Evolutionary conservation across 1,284 basidiomycete species (phyloP), one percentile per base, ranked within the genome.

Genomic region (Sporisorium exsertum): DNA sequence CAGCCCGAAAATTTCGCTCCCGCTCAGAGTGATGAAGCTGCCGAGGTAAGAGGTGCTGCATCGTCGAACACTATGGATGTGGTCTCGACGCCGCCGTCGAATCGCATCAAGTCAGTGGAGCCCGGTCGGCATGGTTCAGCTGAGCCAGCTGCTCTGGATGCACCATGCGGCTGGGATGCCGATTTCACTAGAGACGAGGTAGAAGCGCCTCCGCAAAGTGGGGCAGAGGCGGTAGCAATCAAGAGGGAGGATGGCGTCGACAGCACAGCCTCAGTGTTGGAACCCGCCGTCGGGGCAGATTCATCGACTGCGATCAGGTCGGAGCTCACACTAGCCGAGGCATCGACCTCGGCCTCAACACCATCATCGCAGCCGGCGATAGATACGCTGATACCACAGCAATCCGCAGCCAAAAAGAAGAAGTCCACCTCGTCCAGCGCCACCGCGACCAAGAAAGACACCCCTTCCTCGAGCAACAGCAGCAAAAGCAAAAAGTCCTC

Each of bases 21-120:
- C 18, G 24, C 27, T 24, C 26, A 26, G 2, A 10, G 13, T 24
- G 24, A 47, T 26, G 45, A 5, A 15, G 15, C 16, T 29, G 35
- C 40, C 2, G 35, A 24, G 29, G 40, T 5, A 13, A 24, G 18
- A 18, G 32, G 16, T 52, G 51, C 52, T 15, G 43, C 66, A 3
- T 45, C 49, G 10, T 57, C 68, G 5, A 47, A 7, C 16, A 26
- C 29, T 1, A 60, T 57, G 60, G 64, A 63, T 5, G 57, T 57
- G 5, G 60, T 63, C 8, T 22, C 62, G 46, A 61, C 63, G 10
- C 69, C 69, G 32, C 59, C 69, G 3, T 56, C 47, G 46, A 66
- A 72, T 46, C 64, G 69, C 10, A 47, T 46, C 50, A 71, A 71
- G 55, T 64, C 68, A 26, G 63, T 18, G 24, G 50, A 58, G 43